phyloP scores from a whole-genome alignment of 1,139 yeast species.

The Saccharomyces hybrid region DNA sequence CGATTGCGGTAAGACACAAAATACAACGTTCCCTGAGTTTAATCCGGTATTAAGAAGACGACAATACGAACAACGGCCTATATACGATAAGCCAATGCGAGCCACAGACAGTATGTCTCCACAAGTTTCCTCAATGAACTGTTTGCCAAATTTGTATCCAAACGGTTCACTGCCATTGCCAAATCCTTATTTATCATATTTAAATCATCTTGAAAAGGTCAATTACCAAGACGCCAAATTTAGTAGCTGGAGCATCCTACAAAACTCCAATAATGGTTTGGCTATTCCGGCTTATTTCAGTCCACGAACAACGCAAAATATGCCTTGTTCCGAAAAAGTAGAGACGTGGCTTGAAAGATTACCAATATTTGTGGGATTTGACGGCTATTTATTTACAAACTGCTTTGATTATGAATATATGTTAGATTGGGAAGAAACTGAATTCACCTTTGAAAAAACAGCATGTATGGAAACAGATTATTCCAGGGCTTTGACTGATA shows the following conservation, averaged over 20 bases:
- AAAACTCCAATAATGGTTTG: not conserved
- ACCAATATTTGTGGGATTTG: constrained; percentile 35
- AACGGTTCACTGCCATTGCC: not conserved
- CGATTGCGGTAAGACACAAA: not conserved
- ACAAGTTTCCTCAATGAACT: not conserved
- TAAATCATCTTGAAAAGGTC: not conserved
- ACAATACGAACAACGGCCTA: not conserved
- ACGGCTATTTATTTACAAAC: constrained; percentile 13
- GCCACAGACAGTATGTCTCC: not conserved
- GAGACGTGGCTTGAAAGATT: constrained; percentile 50
- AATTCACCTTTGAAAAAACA: constrained; percentile 17
- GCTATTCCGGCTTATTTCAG: constrained; percentile 41
- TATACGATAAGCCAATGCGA: not conserved
- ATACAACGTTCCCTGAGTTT: not conserved
- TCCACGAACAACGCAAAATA: constrained; percentile 50
- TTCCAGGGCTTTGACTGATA: constrained; percentile 18
- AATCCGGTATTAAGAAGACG: not conserved
- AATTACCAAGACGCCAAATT: not conserved
- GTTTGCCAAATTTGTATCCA: not conserved
- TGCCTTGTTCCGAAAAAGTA: constrained; percentile 58
- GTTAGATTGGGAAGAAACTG: constrained; percentile 30
- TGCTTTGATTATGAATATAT: constrained; percentile 20
- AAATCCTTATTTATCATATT: not conserved
- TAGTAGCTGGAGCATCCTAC: not conserved
- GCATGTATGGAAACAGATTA: not conserved